Conservation (phyloP, 441 rosid genomes). For the Rhodomyrtus psidioides region DNA sequence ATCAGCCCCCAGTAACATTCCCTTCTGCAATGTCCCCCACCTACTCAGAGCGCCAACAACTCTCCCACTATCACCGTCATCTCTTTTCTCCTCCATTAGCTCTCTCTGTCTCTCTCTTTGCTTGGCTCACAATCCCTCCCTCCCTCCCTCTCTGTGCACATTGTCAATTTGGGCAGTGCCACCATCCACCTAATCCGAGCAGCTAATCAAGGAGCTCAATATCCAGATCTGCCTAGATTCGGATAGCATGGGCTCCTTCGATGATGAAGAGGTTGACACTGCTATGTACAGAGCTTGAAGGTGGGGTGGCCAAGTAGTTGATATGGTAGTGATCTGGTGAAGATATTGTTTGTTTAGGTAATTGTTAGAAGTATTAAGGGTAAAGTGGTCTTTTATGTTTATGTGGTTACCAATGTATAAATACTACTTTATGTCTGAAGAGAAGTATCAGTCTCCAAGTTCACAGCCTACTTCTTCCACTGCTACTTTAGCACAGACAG, state of each 20-base stretch:
- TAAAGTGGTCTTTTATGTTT: too few species aligned
- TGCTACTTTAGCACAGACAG: too few species aligned
- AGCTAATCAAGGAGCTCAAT: background rate
- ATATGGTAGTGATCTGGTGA: background rate
- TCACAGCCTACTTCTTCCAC: too few species aligned
- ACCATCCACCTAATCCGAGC: background rate
- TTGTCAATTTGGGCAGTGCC: background rate
- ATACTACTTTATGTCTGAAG: too few species aligned
- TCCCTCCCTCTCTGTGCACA: background rate
- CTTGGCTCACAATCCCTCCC: background rate
- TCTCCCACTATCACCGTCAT: background rate
- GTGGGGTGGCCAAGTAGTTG: background rate
- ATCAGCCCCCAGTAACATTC: background rate
- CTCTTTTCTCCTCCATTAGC: background rate
- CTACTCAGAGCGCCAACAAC: background rate
- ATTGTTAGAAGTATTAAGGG: too few species aligned
- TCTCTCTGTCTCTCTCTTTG: background rate
- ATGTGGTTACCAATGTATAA: too few species aligned
- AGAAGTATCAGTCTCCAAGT: too few species aligned
- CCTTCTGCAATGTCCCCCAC: background rate
- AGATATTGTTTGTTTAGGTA: background rate
- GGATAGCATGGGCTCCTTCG: background rate
- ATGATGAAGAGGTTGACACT: background rate
- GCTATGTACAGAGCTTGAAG: background rate
- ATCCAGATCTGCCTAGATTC: background rate